Conservation (phyloP, 805 yeast genomes). For the Saccharomycopsis fermentans region DNA sequence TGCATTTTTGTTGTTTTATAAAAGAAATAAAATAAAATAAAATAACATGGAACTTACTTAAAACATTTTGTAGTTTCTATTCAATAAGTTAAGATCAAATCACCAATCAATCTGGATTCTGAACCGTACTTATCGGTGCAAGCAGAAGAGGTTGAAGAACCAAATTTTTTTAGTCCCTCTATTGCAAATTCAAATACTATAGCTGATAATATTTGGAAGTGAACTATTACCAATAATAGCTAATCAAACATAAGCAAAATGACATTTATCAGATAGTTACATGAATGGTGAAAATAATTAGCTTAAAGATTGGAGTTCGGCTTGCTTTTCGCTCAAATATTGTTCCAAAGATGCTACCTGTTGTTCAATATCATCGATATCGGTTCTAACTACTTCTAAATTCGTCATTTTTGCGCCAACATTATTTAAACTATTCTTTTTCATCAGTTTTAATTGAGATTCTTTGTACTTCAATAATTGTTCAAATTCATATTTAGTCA, state of each 20-base stretch:
- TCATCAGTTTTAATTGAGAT: conserved; percentile 36
- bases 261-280: no score
- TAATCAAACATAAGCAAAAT: no score
- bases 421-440: conserved; percentile 21
- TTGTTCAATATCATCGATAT: conserved; percentile 22
- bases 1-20: not conserved
- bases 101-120: no score
- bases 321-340: conserved; percentile 50
- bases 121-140: no score
- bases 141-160: no score
- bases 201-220: no score
- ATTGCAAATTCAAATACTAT: no score
- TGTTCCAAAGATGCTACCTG: conserved; percentile 69
- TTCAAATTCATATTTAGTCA: conserved; percentile 59
- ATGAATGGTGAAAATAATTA: no score
- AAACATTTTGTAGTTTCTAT: not conserved
- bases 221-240: no score
- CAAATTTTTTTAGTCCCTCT: no score
- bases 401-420: conserved; percentile 6
- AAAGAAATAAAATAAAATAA: not conserved
- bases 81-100: no score
- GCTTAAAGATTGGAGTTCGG: conserved; percentile 45
- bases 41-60: not conserved
- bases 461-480: conserved; percentile 74
- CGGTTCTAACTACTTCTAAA: not conserved